Percentiles rank a stretch among this genome's conserved stretches.
phyloP scores from a whole-genome alignment of 2,329 filamentous ascomycete genomes.

The Diaporthe sp. region DNA sequence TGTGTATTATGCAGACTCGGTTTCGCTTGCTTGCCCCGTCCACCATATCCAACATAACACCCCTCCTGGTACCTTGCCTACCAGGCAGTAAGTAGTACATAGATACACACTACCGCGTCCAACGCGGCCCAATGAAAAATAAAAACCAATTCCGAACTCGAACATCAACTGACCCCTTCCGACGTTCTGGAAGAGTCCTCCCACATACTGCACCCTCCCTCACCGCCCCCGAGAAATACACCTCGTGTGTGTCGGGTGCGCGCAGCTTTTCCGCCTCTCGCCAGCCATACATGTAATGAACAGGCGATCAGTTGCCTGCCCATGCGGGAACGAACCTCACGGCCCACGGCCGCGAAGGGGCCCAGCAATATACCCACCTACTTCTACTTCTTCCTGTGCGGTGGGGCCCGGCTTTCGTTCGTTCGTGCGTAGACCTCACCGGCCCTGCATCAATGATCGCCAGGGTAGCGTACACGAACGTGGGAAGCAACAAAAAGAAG shows the following conservation, averaged over 20 bases:
- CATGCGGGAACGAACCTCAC: not conserved
- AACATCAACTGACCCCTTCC: conserved; percentile 5
- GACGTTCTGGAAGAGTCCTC: not conserved
- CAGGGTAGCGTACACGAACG: conserved; percentile 12
- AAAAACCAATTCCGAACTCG: not conserved
- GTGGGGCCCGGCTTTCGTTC: not conserved
- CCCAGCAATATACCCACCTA: not conserved
- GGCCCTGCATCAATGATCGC: conserved; percentile 10
- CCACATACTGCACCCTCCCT: conserved; percentile 10
- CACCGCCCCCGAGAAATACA: conserved; percentile 13
- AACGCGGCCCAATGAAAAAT: not conserved
- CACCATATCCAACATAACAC: not conserved
- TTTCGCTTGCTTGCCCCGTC: not conserved
- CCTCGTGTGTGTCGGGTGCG: conserved; percentile 14
- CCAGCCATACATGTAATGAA: not conserved
- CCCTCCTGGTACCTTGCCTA: not conserved
- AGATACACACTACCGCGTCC: not conserved
- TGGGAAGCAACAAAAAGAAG: not conserved
- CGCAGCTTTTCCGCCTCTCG: conserved; percentile 7
- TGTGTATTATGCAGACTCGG: conserved; percentile 2
- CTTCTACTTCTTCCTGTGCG: too few species aligned
- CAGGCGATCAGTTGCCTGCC: conserved; percentile 12
- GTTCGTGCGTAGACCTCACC: not conserved
- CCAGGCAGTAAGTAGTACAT: not conserved
- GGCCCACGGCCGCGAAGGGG: not conserved